These are phyloP conservation scores for Hippophae rhamnoides DNA, from an alignment of 306 rosid genomes.

Conservation along the genomic window DNA sequence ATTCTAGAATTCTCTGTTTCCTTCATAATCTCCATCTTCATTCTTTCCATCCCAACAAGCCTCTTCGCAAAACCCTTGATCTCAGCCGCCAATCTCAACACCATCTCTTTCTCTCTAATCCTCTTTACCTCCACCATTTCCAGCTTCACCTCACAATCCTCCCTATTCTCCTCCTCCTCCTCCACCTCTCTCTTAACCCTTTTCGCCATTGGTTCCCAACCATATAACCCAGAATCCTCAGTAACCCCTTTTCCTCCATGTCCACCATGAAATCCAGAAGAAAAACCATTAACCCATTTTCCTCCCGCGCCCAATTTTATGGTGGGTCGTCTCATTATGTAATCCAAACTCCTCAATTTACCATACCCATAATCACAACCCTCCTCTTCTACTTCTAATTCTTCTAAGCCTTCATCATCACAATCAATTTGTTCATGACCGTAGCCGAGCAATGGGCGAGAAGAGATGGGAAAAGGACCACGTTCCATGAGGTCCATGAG, in stretches of 20 bases:
- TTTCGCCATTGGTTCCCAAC: constrained; percentile 10
- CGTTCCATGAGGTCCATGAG: constrained; percentile 66
- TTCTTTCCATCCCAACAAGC: constrained; percentile 57
- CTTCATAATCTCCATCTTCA: constrained; percentile 73
- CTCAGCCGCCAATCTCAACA: constrained; percentile 44
- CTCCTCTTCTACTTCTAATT: constrained; percentile 4
- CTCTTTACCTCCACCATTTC: constrained; percentile 6
- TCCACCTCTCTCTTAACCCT: constrained; percentile 18
- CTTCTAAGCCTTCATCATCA: background rate
- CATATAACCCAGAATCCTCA: constrained; percentile 14
- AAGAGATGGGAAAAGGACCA: constrained; percentile 80
- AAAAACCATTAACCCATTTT: constrained; percentile 13
- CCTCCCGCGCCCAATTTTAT: too few relatives aligned
- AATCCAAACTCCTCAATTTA: constrained; percentile 36
- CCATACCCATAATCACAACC: constrained; percentile 13
- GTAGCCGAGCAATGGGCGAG: constrained; percentile 24
- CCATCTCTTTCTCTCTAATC: constrained; percentile 17
- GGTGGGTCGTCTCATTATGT: constrained; percentile 29
- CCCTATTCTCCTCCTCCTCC: background rate
- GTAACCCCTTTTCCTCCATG: background rate
- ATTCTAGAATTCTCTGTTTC: constrained; percentile 62
- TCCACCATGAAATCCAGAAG: background rate
- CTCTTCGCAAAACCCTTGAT: constrained; percentile 48
- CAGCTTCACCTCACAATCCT: constrained; percentile 5
- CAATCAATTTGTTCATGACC: background rate